Evolutionary conservation across 2,329 filamentous ascomycete species (phyloP), one percentile per base, ranked within the genome.

Genomic region (Metarhizium humberi): DNA sequence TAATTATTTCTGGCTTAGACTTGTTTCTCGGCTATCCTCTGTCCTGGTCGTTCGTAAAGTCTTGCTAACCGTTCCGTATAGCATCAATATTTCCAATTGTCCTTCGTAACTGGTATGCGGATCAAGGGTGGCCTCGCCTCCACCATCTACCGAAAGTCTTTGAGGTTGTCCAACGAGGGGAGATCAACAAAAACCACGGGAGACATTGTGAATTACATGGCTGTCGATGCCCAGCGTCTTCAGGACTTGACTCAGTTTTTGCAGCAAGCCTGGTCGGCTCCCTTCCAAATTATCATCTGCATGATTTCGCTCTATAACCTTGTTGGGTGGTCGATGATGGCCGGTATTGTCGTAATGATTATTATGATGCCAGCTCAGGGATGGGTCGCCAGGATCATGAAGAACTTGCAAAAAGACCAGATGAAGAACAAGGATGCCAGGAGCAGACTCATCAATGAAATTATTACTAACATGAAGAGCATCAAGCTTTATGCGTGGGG

Each of bases 121-220:
- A 90, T 99, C 73, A 97, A 96, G 75, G 88, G 90, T 45, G 87
- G 91, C 3, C 74, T 99, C 59, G 92, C 90, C 6, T 88, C 92
- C 1, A 83, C 91, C 56, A 97, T 99, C 60, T 99, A 99, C 70
- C 82, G 86, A 57, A 99, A 99, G 73, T 88, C 92, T 0, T 78
- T 97, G 59, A 86, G 84, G 60, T 78, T 99, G 18, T 97, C 92
- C 5, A 97, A 95, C 64, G 94, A 99, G 72, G 94, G 94, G 8
- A 84, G 92, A 54, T 81, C 91, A 2, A 74, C 85, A 48, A 96
- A 97, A 73, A 89, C 90, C 0, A 99, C 94, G 0, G 94, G 94
- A 56, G 95, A 99, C 66, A 97, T 99, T 66, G 94, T 99, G 69
- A 99, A 99, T 68, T 94, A 96, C 73, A 99, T 99, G 92, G 94